Base-by-base conservation (phyloP, 805 yeast genomes). In the Pichia eremophila region DNA sequence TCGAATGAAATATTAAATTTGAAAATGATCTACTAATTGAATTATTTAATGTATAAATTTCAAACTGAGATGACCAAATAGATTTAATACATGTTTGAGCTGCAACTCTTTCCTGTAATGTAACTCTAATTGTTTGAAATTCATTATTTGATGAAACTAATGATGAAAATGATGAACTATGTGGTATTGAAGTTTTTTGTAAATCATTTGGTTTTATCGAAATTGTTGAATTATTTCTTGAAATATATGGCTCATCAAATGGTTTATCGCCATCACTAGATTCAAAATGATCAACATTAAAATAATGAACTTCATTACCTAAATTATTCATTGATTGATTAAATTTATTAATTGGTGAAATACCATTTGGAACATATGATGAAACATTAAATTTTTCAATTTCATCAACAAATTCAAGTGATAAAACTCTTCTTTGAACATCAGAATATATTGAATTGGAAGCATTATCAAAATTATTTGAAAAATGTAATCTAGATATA, bases 401-500 rank as follows among this genome's bases (percentile, higher is more conserved):
- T 39, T 48, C 52, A 22, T 44, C 31, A 9, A 39, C 48, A 4
- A 46, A 44, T 18, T 48, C 50, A 39, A 50, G 31, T 43, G 50
- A 48, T 29, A 39, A 31, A 25, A 45, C 31, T 40, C 46, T 49
- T 43, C 53, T 55, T 44, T 58, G 54, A 40, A 51, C 14, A 27
- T 49, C 47, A 5, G 65, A 61, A 42, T 54, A 57, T 11, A 56
- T 47, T 40, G 46, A 60, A 22, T 69, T 66, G 48, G 64, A 18
- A 9, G 12, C 28, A 39, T 40, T 40, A 2, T 25, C 22, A 27
- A 34, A 8, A n/a, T 37, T 31, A 19, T 12, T 31, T 27, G n/a
- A 70, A 47, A 63, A 60, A 39, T 54, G 39, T 47, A 57, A 53
- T 36, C 46, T 50, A 3, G 46, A 41, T 1, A 47, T 10, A 22